Evolutionary conservation across 192 early-diverging fungal genomes (phyloP).

Genomic region (Entomortierella parvispora): DNA sequence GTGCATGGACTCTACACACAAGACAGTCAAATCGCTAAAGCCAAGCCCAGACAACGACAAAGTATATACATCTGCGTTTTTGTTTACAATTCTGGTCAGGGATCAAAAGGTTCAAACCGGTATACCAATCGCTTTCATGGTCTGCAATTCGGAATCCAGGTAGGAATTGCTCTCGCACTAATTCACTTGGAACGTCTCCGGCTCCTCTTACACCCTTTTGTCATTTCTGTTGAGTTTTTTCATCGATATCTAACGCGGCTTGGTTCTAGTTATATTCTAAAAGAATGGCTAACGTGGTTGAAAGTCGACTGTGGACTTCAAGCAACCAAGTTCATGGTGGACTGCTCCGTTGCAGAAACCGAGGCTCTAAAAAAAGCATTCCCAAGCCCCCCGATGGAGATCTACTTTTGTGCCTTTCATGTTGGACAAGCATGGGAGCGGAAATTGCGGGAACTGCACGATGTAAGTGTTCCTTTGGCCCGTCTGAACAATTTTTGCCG

Average conservation of each 20-base stretch:
- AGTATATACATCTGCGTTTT: slow-evolving; percentile 7
- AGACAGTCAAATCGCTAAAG: slow-evolving; percentile 11
- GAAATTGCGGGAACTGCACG: background rate
- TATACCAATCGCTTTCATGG: slow-evolving; percentile 23
- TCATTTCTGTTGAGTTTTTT: background rate
- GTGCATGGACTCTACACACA: slow-evolving; percentile 20
- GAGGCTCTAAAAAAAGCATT: slow-evolving; percentile 11
- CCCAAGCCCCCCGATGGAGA: slow-evolving; percentile 4
- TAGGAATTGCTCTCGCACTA: background rate
- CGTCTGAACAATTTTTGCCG: too few species aligned
- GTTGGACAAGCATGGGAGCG: slow-evolving; percentile 14
- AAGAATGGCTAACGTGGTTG: slow-evolving; percentile 6
- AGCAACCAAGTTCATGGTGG: slow-evolving; percentile 19
- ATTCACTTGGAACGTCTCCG: background rate
- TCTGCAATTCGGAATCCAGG: slow-evolving; percentile 24
- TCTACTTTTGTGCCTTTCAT: slow-evolving; percentile 12
- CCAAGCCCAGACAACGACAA: background rate
- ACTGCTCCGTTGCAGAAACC: slow-evolving; percentile 13
- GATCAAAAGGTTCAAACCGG: slow-evolving; percentile 13
- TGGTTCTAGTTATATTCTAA: too few species aligned
- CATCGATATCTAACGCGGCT: background rate
- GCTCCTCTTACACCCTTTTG: background rate
- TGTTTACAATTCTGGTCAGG: slow-evolving; percentile 23
- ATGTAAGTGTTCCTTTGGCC: too few species aligned
- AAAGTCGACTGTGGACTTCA: slow-evolving; percentile 8